A percentile compares a stretch with the other conserved stretches of the same genome.
Conservation (phyloP, 495 filamentous ascomycete species). For the Penicillium diatomitis region DNA sequence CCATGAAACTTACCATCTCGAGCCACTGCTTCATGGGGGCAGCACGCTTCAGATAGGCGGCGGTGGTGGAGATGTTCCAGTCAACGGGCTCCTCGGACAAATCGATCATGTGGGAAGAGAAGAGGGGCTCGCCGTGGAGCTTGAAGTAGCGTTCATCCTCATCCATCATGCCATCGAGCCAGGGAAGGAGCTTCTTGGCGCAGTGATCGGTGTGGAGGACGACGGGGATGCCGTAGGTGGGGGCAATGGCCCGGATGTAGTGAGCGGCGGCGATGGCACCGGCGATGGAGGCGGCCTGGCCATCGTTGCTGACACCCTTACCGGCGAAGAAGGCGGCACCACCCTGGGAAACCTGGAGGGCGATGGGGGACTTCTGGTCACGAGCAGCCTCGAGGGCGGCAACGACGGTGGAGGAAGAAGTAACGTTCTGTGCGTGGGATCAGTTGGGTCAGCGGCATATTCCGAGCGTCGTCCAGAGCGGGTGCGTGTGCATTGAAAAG, state of each 20-base stretch:
- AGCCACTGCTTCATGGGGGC: conserved; percentile 97
- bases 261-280: conserved; percentile 83
- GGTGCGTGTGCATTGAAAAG: no score
- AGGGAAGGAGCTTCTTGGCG: conserved; percentile 87
- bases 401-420: conserved; percentile 82
- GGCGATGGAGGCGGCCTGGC: conserved; percentile 80
- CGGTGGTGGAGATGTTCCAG: conserved; percentile 84
- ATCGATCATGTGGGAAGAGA: conserved; percentile 97
- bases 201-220: conserved; percentile 91
- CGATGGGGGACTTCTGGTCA: conserved; percentile 77
- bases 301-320: conserved; percentile 76
- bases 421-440: conserved; percentile 53
- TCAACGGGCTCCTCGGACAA: conserved; percentile 80
- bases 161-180: conserved; percentile 93
- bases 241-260: conserved; percentile 85
- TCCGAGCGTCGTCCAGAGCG: not conserved
- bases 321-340: conserved; percentile 92
- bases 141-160: conserved; percentile 91
- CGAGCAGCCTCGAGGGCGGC: conserved; percentile 87
- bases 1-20: conserved; percentile 67
- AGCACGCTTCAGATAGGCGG: conserved; percentile 80
- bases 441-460: not conserved
- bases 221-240: conserved; percentile 82
- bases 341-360: conserved; percentile 87
- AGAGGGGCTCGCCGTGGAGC: conserved; percentile 82